Evolutionary conservation across 176 grass and related monocot species (phyloP), one percentile per base, ranked within the genome.

Genomic region (Avena eriantha): DNA sequence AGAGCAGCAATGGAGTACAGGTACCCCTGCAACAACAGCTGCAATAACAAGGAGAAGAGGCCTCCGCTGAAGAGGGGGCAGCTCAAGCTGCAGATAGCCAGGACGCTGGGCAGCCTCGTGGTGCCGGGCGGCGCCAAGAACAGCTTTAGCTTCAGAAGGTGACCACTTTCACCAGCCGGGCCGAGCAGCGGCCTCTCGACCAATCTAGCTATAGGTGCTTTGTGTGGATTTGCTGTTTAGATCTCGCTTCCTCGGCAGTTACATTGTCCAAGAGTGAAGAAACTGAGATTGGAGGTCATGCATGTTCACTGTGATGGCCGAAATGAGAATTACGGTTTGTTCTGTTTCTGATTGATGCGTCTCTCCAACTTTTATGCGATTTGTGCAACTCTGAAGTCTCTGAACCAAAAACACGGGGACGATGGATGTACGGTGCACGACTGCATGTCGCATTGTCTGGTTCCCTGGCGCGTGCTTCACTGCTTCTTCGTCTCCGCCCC

Each of bases 1-100:
- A 70, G 35, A 79, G 45, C 8, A 65, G 53, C 82, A 88, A 88
- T 91, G 90, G 86, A 85, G 82, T 73, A 88, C 85, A 29, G 29
- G 29, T 29, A 29, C 29, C 29, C 29, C 29, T 29, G 29, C 29
- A 29, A 29, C 29, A 82, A 16, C 47, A 39, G 80, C 69, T 5
- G 2, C 19, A 58, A 18, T 15, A 55, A 36, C 24, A 76, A 78
- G 76, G 76, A 39, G 53, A 57, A 58, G 76, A 57, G 51, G 76
- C 76, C 76, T 78, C 17, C 76, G 5, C 75, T 78, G 3, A 78
- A 78, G 51, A 3, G 75, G 5, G 75, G 51, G 2, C 75, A 78
- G 75, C 18, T 78, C 51, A 78, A 78, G 75, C 2, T 56, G 31
- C 51, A 57, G 50, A 77, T 55, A 34, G 74, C 49, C 48, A 77